Evolutionary conservation across 371 early-diverging fungal genomes (phyloP).

Genomic region (Mortierella sp.): DNA sequence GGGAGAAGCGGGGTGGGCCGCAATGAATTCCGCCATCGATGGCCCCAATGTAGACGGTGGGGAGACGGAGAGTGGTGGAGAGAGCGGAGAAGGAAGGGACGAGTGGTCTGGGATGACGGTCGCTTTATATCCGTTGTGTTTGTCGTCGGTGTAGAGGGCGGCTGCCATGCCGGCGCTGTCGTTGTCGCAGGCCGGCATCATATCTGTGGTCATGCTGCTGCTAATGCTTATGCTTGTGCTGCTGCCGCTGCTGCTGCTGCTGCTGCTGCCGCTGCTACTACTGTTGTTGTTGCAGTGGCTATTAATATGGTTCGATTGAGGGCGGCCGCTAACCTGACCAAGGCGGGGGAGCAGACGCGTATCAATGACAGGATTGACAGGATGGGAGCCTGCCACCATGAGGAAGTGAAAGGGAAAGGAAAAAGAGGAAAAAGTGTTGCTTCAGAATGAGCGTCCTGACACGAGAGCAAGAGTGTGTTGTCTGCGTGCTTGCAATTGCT

Average conservation of each 20-base stretch:
- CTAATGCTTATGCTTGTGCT: neutral
- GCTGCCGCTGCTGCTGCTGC: neutral
- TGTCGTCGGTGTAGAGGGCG: no score
- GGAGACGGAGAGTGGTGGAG: conserved; percentile 44
- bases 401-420: neutral
- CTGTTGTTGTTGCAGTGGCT: neutral
- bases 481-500: neutral
- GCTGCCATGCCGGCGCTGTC: no score
- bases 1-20: conserved; percentile 8
- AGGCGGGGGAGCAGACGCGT: conserved; percentile 11
- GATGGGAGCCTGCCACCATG: conserved; percentile 14
- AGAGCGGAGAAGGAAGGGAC: conserved; percentile 43
- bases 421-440: neutral
- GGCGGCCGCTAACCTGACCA: conserved; percentile 5
- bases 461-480: neutral
- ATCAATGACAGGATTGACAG: conserved; percentile 20
- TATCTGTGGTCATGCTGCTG: neutral
- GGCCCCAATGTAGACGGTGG: conserved; percentile 20
- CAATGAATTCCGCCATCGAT: conserved; percentile 3
- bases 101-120: conserved; percentile 11
- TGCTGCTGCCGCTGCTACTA: neutral
- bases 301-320: neutral
- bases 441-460: neutral
- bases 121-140: neutral
- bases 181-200: no score